Evolutionary conservation across 2,329 filamentous ascomycete genomes (phyloP), one percentile per base, ranked within the genome.

Genomic region (Neodidymelliopsis sp.): DNA sequence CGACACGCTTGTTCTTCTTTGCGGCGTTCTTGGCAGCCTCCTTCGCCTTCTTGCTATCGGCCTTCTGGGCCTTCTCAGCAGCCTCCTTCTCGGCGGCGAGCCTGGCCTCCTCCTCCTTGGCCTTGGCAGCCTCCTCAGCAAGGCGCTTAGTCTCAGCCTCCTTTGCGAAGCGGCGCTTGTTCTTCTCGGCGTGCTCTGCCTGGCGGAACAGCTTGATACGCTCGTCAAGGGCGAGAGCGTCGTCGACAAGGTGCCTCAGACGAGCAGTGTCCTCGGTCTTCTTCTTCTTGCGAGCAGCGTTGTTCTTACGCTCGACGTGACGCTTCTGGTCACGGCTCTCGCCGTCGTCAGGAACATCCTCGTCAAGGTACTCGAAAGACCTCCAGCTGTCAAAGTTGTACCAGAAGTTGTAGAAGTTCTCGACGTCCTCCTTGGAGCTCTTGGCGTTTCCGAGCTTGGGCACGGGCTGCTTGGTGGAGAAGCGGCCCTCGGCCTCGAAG

Each of bases 1-100:
- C 86, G 36, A 97, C 89, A 81, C 94, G 91, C 85, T 97, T 97
- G 85, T 99, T 99, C 89, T 99, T 99, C 89, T 99, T 99, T 67
- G 94, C 89, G 11, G 94, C 94, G 70, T 91, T 97, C 86, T 99
- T 99, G 49, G 94, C 94, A 2, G 93, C 93, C 77, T 99, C 94
- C 82, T 97, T 99, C 53, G 89, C 88, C 84, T 99, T 99, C 85
- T 97, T 99, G 68, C 79, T 79, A 57, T 88, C 83, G 62, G 93
- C 91, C 62, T 89, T 89, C 49, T 91, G 86, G 4, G 81, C 83
- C 83, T 97, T 97, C 59, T 91, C 90, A 30, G 87, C 82, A 63
- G 89, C 90, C 74, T 96, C 94, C 12, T 90, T 90, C 59, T 95
- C 91, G 72, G 89, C 90, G 61, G 86, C 84, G 34, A 86, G 84